phyloP scores from a whole-genome alignment of 164 flowering plant species.

The Sextonia rubra region DNA sequence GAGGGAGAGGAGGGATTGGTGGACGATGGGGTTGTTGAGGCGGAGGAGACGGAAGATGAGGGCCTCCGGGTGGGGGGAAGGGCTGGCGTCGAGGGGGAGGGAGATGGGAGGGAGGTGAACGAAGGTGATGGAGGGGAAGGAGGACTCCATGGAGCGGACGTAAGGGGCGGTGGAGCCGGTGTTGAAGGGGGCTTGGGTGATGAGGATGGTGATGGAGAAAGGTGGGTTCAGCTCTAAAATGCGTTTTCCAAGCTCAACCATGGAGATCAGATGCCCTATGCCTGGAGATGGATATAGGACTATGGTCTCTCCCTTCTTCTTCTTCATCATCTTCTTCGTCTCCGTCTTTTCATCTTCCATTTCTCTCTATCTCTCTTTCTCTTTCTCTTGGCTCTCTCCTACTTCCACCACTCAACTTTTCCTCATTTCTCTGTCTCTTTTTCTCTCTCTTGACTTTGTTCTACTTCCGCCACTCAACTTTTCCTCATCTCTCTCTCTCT shows the following conservation, averaged over 20 bases:
- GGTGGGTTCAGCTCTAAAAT: constrained; percentile 9
- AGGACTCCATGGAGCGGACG: constrained; percentile 20
- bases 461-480: too few species aligned
- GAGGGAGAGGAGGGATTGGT: constrained; percentile 20
- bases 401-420: too few species aligned
- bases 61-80: constrained; percentile 15
- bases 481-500: too few species aligned
- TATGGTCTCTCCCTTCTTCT: neutral
- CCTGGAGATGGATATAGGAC: constrained; percentile 24
- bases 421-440: too few species aligned
- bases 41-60: constrained; percentile 16
- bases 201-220: constrained; percentile 21
- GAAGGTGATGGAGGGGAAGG: constrained; percentile 26
- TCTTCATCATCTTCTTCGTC: too few species aligned
- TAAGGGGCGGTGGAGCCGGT: constrained; percentile 20
- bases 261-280: constrained; percentile 34
- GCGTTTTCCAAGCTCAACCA: constrained; percentile 34
- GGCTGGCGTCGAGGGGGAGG: neutral
- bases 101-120: constrained; percentile 23
- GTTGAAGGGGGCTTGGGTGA: constrained; percentile 16
- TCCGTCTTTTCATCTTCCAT: neutral
- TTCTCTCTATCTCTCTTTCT: too few species aligned
- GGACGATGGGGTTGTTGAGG: constrained; percentile 26
- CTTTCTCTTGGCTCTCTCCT: too few species aligned
- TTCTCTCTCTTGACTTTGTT: too few species aligned